A percentile compares a stretch with the other conserved stretches of the same genome.
These are phyloP conservation scores for Rhodamnia rubescens DNA, from an alignment of 345 rosid species.

Conservation along the genomic window DNA sequence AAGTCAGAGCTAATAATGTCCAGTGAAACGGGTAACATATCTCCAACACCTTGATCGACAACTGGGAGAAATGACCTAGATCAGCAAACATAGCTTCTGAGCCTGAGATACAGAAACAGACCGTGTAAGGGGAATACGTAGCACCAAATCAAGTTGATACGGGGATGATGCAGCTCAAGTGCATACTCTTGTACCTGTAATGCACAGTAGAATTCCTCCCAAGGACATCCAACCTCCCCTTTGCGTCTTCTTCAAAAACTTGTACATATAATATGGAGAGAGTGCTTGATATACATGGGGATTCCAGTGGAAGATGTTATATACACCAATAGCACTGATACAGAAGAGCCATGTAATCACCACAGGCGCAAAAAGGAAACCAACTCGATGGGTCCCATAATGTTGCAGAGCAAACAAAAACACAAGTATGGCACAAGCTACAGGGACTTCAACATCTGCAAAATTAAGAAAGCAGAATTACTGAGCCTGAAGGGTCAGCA, in stretches of 20 bases:
- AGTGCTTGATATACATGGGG: constrained; percentile 92
- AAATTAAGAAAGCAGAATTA: not conserved
- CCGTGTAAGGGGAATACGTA: not conserved
- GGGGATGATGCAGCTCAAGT: not conserved
- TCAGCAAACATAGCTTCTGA: constrained; percentile 99
- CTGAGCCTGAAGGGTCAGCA: not conserved
- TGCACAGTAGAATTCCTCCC: constrained; percentile 89
- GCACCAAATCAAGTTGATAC: not conserved
- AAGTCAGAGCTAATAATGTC: not conserved
- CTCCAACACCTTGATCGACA: constrained; percentile 63
- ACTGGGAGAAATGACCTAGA: constrained; percentile 91
- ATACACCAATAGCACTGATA: constrained; percentile 80
- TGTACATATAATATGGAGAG: constrained; percentile 85
- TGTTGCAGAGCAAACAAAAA: constrained; percentile 73
- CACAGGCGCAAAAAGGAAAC: constrained; percentile 75
- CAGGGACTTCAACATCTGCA: constrained; percentile 86
- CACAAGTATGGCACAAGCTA: constrained; percentile 59
- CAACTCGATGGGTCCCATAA: constrained; percentile 78
- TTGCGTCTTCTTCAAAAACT: constrained; percentile 77
- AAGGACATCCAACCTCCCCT: constrained; percentile 99
- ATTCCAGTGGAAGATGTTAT: constrained; percentile 86
- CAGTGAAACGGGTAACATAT: not conserved
- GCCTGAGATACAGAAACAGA: constrained; percentile 27
- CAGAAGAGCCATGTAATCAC: constrained; percentile 73
- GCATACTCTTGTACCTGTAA: constrained; percentile 46